Evolutionary conservation across 306 rosid species (phyloP).

Genomic region (Cucurbita pepo): DNA sequence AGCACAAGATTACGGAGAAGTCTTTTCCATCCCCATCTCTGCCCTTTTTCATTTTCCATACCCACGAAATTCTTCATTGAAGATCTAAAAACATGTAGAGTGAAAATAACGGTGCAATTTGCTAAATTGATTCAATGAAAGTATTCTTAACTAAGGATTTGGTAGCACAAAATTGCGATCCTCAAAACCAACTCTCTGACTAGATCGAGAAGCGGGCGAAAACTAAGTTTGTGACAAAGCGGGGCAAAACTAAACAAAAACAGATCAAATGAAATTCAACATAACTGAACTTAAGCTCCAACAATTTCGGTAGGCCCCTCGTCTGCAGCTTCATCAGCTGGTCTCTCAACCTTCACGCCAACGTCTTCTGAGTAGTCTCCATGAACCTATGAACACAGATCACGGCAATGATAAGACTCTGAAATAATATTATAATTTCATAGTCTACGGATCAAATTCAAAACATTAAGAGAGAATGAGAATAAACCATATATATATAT

Average conservation of each 20-base stretch:
- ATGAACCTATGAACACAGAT: conserved; percentile 41
- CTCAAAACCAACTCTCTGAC: conserved; percentile 2
- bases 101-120: not conserved
- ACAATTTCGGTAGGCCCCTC: conserved; percentile 50
- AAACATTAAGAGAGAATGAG: too few relatives aligned
- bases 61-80: too few relatives aligned
- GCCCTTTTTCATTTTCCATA: too few relatives aligned
- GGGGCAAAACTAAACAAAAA: not conserved
- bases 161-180: conserved; percentile 1
- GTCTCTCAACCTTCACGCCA: conserved; percentile 75
- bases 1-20: too few relatives aligned
- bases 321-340: conserved; percentile 44
- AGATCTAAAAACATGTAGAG: not conserved
- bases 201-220: not conserved
- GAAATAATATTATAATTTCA: not conserved
- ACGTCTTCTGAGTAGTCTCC: conserved; percentile 66
- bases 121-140: not conserved
- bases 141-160: not conserved
- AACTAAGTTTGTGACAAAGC: not conserved
- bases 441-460: too few relatives aligned
- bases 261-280: not conserved
- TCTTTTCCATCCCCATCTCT: too few relatives aligned
- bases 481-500: not conserved
- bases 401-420: not conserved
- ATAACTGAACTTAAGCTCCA: conserved; percentile 40